Evolutionary conservation across 495 filamentous ascomycete genomes (phyloP).

Genomic region (Trichoderma parareesei): DNA sequence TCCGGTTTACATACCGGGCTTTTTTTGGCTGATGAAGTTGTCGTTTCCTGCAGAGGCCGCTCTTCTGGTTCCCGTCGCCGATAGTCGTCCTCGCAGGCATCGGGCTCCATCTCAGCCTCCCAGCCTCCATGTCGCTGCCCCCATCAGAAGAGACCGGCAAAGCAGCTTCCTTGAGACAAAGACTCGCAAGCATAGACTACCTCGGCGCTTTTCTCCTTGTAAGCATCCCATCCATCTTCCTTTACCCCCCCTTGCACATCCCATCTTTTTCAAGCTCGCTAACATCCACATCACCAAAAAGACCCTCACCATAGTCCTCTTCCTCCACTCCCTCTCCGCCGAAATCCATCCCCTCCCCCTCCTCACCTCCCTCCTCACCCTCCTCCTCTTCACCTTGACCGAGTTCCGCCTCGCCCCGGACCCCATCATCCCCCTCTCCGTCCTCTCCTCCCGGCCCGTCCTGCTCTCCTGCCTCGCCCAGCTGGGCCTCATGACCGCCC

Average conservation of each 20-base stretch:
- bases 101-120: slow-evolving; percentile 52
- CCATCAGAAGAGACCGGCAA: slow-evolving; percentile 16
- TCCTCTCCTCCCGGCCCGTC: slow-evolving; percentile 55
- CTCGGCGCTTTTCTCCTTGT: neutral
- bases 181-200: slow-evolving; percentile 32
- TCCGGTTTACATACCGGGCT: neutral
- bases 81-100: slow-evolving; percentile 47
- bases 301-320: slow-evolving; percentile 50
- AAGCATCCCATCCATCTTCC: neutral
- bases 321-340: slow-evolving; percentile 58
- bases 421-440: slow-evolving; percentile 60
- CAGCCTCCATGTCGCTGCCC: slow-evolving; percentile 24
- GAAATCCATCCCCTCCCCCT: slow-evolving; percentile 51
- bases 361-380: slow-evolving; percentile 41
- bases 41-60: slow-evolving; percentile 40
- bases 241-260: neutral
- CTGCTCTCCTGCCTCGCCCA: slow-evolving; percentile 61
- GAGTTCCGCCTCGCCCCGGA: slow-evolving; percentile 49
- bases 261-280: neutral
- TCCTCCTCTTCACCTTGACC: slow-evolving; percentile 51
- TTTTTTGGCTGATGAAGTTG: slow-evolving; percentile 3
- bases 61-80: slow-evolving; percentile 63
- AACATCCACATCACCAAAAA: slow-evolving; percentile 19
- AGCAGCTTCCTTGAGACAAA: slow-evolving; percentile 19
- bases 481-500: slow-evolving; percentile 63